These are phyloP conservation scores for Diaporthe australafricana DNA, from an alignment of 2,329 filamentous ascomycete genomes.

Conservation along the genomic window DNA sequence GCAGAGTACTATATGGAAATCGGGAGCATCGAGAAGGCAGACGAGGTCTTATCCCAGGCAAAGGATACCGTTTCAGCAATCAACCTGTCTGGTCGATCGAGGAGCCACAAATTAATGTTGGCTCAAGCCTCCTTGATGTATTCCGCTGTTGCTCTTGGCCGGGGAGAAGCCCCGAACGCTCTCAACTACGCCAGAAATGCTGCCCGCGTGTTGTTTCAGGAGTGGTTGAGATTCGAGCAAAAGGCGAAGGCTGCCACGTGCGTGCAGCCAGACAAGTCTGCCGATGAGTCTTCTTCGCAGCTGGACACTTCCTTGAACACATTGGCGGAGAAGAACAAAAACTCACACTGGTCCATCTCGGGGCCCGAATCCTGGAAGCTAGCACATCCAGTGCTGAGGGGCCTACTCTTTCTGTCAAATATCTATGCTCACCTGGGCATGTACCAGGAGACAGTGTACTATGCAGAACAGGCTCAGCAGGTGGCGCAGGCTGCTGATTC, in stretches of 20 bases:
- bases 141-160: slow-evolving; percentile 73
- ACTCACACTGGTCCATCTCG: slow-evolving; percentile 47
- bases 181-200: slow-evolving; percentile 67
- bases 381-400: slow-evolving; percentile 78
- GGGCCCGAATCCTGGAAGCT: slow-evolving; percentile 84
- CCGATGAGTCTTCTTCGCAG: slow-evolving; percentile 13
- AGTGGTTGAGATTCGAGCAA: slow-evolving; percentile 66
- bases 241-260: slow-evolving; percentile 46
- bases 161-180: slow-evolving; percentile 69
- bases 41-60: slow-evolving; percentile 53
- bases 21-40: slow-evolving; percentile 73
- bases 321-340: slow-evolving; percentile 40
- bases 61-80: slow-evolving; percentile 46
- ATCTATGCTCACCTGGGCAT: slow-evolving; percentile 88
- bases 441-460: slow-evolving; percentile 89
- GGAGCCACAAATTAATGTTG: slow-evolving; percentile 59
- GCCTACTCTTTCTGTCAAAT: slow-evolving; percentile 78
- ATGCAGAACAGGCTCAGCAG: slow-evolving; percentile 85
- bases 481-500: slow-evolving; percentile 78
- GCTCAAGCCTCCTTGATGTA: slow-evolving; percentile 73
- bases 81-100: slow-evolving; percentile 45
- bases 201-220: slow-evolving; percentile 66
- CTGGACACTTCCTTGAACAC: slow-evolving; percentile 38
- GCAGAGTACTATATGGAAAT: slow-evolving; percentile 80
- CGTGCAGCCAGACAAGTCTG: slow-evolving; percentile 37